Evolutionary conservation across 805 yeast species (phyloP).

Genomic region (Clavispora santaluciae): DNA sequence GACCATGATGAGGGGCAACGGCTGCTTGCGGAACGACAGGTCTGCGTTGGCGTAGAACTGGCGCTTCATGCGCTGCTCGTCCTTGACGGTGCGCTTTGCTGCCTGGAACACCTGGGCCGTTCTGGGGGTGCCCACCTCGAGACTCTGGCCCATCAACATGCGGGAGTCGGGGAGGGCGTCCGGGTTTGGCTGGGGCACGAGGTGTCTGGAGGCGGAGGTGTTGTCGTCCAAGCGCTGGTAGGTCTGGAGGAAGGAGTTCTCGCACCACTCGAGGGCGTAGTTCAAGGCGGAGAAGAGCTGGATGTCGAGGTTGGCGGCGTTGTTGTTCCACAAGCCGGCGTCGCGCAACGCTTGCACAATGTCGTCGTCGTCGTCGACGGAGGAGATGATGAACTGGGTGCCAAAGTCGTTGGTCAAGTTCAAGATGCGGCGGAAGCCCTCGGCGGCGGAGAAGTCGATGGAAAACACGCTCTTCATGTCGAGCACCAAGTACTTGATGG

Average conservation of each 20-base stretch:
- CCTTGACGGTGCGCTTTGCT: constrained; percentile 42
- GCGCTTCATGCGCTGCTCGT: constrained; percentile 38
- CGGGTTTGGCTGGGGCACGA: background rate
- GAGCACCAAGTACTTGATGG: constrained; percentile 74
- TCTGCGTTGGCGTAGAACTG: constrained; percentile 45
- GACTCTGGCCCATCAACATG: constrained; percentile 15
- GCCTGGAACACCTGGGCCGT: constrained; percentile 49
- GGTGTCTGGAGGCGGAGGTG: background rate
- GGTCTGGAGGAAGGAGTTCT: constrained; percentile 73
- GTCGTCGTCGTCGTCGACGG: constrained; percentile 63
- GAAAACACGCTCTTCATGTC: constrained; percentile 80
- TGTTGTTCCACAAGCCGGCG: constrained; percentile 66
- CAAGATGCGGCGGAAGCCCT: constrained; percentile 84
- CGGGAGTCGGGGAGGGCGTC: constrained; percentile 3
- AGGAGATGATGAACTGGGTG: constrained; percentile 71
- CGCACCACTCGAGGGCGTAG: constrained; percentile 94
- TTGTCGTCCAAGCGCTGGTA: constrained; percentile 41
- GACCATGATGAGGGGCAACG: constrained; percentile 60
- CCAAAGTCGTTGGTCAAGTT: constrained; percentile 66
- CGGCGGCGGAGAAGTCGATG: constrained; percentile 93
- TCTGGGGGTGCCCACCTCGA: constrained; percentile 42
- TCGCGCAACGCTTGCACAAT: constrained; percentile 71
- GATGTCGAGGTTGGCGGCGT: constrained; percentile 34
- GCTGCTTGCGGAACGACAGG: constrained; percentile 41
- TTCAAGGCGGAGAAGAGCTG: constrained; percentile 76